Percentiles rank a stretch among this genome's conserved stretches.
Conservation (phyloP, 768 basidiomycete genomes). For the Pluteus cervinus region DNA sequence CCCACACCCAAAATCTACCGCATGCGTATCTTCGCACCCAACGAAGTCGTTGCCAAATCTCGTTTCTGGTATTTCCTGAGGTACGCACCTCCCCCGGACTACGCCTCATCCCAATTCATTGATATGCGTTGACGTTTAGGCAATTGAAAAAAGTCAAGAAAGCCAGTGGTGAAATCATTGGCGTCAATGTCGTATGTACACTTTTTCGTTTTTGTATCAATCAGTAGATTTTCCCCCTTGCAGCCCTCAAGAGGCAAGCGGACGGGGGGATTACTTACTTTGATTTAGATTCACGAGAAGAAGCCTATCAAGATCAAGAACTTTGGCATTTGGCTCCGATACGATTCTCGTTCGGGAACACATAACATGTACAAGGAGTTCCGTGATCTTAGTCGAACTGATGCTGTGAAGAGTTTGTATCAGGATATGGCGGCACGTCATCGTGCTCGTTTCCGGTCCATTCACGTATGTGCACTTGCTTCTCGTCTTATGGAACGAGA, state of each 20-base stretch:
- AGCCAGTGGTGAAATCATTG: constrained; percentile 98
- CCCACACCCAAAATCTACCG: constrained; percentile 98
- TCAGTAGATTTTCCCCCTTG: constrained; percentile 49
- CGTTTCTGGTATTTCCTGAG: constrained; percentile 99
- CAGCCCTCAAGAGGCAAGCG: constrained; percentile 85
- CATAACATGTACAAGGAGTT: constrained; percentile 99
- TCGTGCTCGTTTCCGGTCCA: constrained; percentile 98
- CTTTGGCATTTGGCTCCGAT: constrained; percentile 99
- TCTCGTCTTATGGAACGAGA: not conserved
- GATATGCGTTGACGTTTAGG: constrained; percentile 33
- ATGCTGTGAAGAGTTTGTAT: constrained; percentile 95
- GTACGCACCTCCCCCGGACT: constrained; percentile 31
- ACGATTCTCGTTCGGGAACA: constrained; percentile 98
- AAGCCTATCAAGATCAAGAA: constrained; percentile 98
- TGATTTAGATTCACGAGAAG: constrained; percentile 89
- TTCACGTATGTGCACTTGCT: constrained; percentile 60
- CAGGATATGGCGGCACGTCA: constrained; percentile 99
- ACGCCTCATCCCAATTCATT: not conserved
- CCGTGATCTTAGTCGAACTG: constrained; percentile 91
- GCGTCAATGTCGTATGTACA: constrained; percentile 92
- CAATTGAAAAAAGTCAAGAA: constrained; percentile 99
- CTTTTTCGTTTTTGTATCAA: constrained; percentile 23
- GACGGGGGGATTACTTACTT: constrained; percentile 55
- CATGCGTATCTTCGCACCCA: constrained; percentile 99
- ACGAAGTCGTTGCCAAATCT: constrained; percentile 98